Percentiles rank a stretch among this genome's conserved stretches.
These are phyloP conservation scores for Neurospora hispaniola DNA, from an alignment of 495 filamentous ascomycete species.

Conservation along the genomic window DNA sequence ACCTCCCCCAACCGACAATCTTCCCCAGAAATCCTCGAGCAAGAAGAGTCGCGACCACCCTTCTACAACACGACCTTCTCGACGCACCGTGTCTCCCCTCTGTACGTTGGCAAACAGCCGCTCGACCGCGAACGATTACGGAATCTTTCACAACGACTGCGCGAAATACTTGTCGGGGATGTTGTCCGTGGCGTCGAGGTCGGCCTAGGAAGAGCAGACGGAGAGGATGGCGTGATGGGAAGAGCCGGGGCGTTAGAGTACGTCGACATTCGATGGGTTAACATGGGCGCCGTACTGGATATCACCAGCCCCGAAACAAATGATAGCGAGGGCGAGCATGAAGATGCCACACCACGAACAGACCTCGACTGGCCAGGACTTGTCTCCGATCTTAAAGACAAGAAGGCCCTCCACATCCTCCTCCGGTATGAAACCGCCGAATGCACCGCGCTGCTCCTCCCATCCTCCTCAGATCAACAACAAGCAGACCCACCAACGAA, in stretches of 20 bases:
- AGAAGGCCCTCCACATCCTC: slow-evolving; percentile 21
- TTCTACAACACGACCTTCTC: slow-evolving; percentile 43
- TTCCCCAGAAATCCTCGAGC: neutral
- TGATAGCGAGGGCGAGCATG: neutral
- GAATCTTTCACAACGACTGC: slow-evolving; percentile 25
- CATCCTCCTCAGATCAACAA: slow-evolving; percentile 2
- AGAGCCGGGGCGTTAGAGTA: slow-evolving; percentile 28
- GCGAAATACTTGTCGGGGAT: slow-evolving; percentile 36
- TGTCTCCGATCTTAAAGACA: neutral
- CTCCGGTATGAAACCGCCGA: slow-evolving; percentile 31
- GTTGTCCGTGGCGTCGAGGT: slow-evolving; percentile 37
- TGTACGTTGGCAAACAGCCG: slow-evolving; percentile 25
- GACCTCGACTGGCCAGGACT: slow-evolving; percentile 3
- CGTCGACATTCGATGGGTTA: slow-evolving; percentile 25
- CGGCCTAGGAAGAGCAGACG: slow-evolving; percentile 11
- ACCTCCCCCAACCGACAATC: neutral
- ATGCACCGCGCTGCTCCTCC: slow-evolving; percentile 32
- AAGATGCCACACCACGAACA: neutral
- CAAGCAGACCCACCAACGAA: neutral
- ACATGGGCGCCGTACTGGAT: slow-evolving; percentile 12
- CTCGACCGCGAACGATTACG: slow-evolving; percentile 19
- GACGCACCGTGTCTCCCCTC: slow-evolving; percentile 33
- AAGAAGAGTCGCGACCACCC: neutral
- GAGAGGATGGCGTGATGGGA: slow-evolving; percentile 19
- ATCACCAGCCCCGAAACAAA: neutral